These are phyloP conservation scores for Artemisia tridentata DNA, from an alignment of 129 eudicot species.

Conservation along the genomic window DNA sequence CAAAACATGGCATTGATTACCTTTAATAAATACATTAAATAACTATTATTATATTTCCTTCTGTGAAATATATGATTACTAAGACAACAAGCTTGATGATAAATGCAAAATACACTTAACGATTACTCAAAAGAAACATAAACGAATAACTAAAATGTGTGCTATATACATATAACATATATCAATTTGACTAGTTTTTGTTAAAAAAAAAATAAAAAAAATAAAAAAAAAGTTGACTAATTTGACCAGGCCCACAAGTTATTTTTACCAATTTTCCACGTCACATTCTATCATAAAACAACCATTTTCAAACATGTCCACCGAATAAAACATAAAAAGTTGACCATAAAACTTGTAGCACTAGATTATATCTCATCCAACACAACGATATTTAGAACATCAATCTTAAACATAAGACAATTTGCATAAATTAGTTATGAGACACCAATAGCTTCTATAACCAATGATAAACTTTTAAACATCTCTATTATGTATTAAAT, in stretches of 20 bases:
- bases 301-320: conserved; percentile 7
- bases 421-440: too few species aligned
- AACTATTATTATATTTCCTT: too few species aligned
- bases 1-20: neutral
- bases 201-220: too few species aligned
- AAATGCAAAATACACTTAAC: too few species aligned
- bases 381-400: neutral
- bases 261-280: neutral
- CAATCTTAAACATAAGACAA: neutral
- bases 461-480: neutral
- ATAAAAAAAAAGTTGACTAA: neutral
- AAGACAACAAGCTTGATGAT: too few species aligned
- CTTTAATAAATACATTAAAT: too few species aligned
- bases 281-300: conserved; percentile 16
- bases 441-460: neutral
- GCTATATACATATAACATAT: too few species aligned
- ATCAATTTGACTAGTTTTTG: too few species aligned
- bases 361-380: neutral
- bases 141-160: too few species aligned
- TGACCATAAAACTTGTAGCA: neutral
- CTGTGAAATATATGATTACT: too few species aligned
- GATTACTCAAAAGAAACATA: too few species aligned
- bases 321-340: neutral
- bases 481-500: neutral
- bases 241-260: neutral